Base-by-base conservation (phyloP, 2,329 filamentous ascomycete genomes). In the Lecanicillium sp. region DNA sequence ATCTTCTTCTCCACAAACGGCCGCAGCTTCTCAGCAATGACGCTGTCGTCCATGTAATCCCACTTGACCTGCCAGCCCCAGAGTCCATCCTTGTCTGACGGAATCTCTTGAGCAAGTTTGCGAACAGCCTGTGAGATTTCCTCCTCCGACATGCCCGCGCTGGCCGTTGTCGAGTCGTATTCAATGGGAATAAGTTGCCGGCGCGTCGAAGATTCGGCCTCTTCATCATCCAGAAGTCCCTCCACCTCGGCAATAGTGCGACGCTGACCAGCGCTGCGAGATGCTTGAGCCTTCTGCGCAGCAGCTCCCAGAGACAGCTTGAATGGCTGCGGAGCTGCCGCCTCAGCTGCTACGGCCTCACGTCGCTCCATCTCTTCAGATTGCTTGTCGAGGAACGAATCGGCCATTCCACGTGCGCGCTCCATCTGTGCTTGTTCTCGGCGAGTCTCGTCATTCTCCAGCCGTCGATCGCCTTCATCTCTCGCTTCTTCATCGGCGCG, bases 1-100 rank as follows among this genome's bases (percentile, higher is more conserved):
- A 96, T 86, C 73, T 96, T 98, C 75, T 94, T 94, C 68, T 95
- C 88, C 41, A 96, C 86, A 64, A 95, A 98, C 20, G 90, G 89
- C 53, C 85, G 79, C 50, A 98, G 77, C 57, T 95, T 89, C 47
- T 94, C 85, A 44, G 78, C 75, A 43, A 96, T 78, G 30, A 92
- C 74, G 13, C 73, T 70, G 44, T 92, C 83, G 55, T 94, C 85
- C 57, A 98, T 73, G 61, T 80, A 86, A 37, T 94, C 83, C 92
- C 92, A 98, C 51, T 89, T 85, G 57, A 98, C 79, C 14, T 83
- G 68, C 86, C 88, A 96, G n/a, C 73, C 75, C 86, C 90, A 98
- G 4, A 98, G 70, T 0, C 85, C 87, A 3, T 84, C 79, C 58
- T 84, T 86, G 54, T 92, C 83, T 12, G 80, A 83, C 0, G 92